Evolutionary conservation across 2,329 filamentous ascomycete genomes (phyloP).

Genomic region (Microcyclospora pomicola): DNA sequence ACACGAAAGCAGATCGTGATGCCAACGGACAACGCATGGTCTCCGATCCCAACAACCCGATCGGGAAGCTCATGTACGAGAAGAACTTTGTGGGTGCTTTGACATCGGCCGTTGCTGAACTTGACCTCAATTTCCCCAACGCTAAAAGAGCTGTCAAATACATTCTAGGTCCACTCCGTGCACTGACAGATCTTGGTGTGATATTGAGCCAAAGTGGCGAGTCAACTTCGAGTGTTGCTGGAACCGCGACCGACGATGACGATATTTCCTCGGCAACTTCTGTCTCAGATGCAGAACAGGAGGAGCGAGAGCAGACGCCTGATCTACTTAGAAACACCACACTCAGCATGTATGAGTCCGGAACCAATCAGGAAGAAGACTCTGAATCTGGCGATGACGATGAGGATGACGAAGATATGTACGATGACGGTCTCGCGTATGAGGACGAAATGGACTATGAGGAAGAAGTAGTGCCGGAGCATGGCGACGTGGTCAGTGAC

Average conservation of each 20-base stretch:
- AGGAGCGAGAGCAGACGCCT: constrained; percentile 71
- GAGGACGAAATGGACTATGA: constrained; percentile 88
- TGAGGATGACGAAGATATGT: constrained; percentile 67
- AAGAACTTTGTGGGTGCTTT: constrained; percentile 86
- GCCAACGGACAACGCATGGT: constrained; percentile 2
- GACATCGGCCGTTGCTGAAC: constrained; percentile 83
- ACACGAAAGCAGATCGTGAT: constrained; percentile 42
- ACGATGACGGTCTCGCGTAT: constrained; percentile 60
- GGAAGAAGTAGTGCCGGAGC: constrained; percentile 67
- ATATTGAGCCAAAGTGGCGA: constrained; percentile 71
- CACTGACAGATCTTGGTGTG: constrained; percentile 75
- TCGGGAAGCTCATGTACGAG: constrained; percentile 94
- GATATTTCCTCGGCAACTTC: constrained; percentile 81
- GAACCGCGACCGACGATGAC: constrained; percentile 60
- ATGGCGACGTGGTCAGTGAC: constrained; percentile 78
- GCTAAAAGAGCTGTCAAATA: constrained; percentile 94
- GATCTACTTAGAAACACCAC: constrained; percentile 95
- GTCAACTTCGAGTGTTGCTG: constrained; percentile 44
- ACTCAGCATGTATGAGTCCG: constrained; percentile 81
- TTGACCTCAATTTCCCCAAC: constrained; percentile 86
- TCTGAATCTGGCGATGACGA: constrained; percentile 54
- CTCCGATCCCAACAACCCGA: constrained; percentile 34
- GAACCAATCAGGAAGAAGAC: constrained; percentile 67
- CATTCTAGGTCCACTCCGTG: constrained; percentile 78
- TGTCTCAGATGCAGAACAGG: constrained; percentile 52